Evolutionary conservation across 192 early-diverging fungal genomes (phyloP).

Genomic region (Coemansia sp.): DNA sequence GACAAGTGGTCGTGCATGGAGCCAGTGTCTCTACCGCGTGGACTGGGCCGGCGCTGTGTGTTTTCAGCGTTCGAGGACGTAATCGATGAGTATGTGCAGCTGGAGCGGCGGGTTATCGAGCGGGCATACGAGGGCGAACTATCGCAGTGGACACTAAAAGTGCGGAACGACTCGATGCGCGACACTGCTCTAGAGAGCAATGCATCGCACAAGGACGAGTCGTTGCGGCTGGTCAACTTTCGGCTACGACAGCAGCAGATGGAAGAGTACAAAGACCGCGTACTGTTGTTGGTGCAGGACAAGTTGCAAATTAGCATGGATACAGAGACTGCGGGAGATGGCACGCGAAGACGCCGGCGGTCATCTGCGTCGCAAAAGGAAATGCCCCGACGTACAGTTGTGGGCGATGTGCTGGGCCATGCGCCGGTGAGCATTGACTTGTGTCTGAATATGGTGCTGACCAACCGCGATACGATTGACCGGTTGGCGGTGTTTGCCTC

Average conservation of each 20-base stretch:
- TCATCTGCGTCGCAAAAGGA: conserved; percentile 8
- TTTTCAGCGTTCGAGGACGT: conserved; percentile 41
- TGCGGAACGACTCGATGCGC: background rate
- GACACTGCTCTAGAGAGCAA: background rate
- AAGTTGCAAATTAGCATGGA: conserved; percentile 17
- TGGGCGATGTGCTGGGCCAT: conserved; percentile 32
- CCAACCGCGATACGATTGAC: conserved; percentile 77
- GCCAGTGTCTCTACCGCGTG: conserved; percentile 18
- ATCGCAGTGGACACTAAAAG: conserved; percentile 21
- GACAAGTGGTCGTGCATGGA: conserved; percentile 27
- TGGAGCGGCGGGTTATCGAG: conserved; percentile 42
- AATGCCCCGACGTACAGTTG: conserved; percentile 23
- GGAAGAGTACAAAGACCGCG: conserved; percentile 42
- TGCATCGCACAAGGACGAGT: background rate
- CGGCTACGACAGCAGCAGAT: conserved; percentile 36
- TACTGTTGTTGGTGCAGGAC: conserved; percentile 29
- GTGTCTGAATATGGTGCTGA: conserved; percentile 82
- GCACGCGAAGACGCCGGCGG: conserved; percentile 7
- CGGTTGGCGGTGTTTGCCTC: conserved; percentile 64
- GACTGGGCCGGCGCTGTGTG: conserved; percentile 38
- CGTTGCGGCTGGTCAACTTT: conserved; percentile 28
- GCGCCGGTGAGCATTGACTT: conserved; percentile 66
- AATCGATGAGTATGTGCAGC: conserved; percentile 37
- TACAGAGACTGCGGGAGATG: background rate
- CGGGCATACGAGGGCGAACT: conserved; percentile 30